Percentiles rank a stretch among this genome's conserved stretches.
phyloP scores from a whole-genome alignment of 257 asterid species.

The Dorcoceras hygrometricum region DNA sequence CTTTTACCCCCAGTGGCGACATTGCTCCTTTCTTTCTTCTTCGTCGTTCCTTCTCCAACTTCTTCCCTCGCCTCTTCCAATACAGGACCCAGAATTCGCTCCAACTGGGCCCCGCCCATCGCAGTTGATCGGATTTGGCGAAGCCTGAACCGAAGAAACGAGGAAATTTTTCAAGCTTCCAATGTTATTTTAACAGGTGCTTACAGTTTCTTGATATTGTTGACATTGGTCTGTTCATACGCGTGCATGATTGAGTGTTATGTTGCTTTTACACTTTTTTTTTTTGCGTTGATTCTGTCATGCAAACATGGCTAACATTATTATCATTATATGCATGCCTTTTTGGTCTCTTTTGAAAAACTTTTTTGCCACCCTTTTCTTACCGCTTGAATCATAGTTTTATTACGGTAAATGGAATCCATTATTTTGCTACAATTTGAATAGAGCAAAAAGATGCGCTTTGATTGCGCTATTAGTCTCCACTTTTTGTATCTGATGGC shows the following conservation, averaged over 20 bases:
- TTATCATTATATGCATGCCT: constrained; percentile 26
- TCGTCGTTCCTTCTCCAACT: constrained; percentile 3
- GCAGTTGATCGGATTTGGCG: constrained; percentile 7
- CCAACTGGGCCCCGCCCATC: constrained; percentile 31
- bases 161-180: constrained; percentile 26
- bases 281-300: constrained; percentile 35
- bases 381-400: constrained; percentile 12
- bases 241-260: constrained; percentile 11
- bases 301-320: constrained; percentile 29
- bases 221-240: constrained; percentile 4
- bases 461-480: constrained; percentile 71
- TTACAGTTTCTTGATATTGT: constrained; percentile 21
- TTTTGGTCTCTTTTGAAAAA: constrained; percentile 28
- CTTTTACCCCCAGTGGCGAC: constrained; percentile 18
- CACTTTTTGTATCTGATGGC: constrained; percentile 32
- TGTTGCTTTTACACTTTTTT: constrained; percentile 19
- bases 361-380: constrained; percentile 25
- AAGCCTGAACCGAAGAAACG: constrained; percentile 22
- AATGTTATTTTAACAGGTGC: constrained; percentile 42
- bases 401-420: constrained; percentile 27
- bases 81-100: constrained; percentile 23
- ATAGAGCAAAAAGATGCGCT: constrained; percentile 46
- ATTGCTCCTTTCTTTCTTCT: constrained; percentile 17
- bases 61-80: constrained; percentile 14
- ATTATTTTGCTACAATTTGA: constrained; percentile 31